A percentile compares a stretch with the other conserved stretches of the same genome.
These are phyloP conservation scores for Pyrrhoderma noxium DNA, from an alignment of 1,284 basidiomycete genomes.

Conservation along the genomic window DNA sequence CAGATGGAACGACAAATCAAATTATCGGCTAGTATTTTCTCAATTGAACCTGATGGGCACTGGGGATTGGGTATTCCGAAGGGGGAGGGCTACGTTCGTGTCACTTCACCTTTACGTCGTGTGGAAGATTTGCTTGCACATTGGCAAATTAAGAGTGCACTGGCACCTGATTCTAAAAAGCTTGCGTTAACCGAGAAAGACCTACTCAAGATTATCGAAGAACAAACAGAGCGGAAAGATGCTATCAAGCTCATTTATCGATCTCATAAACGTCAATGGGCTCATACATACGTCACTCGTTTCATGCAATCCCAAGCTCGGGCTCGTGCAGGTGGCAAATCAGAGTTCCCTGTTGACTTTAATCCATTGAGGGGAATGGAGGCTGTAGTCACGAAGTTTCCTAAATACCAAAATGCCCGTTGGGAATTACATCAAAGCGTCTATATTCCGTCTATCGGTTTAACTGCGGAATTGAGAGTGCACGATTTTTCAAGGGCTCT, in stretches of 20 bases:
- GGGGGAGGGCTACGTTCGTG: constrained; percentile 74
- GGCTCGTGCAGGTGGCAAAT: not conserved
- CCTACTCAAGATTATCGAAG: constrained; percentile 27
- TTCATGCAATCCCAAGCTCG: constrained; percentile 20
- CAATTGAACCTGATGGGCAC: constrained; percentile 54
- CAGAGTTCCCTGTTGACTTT: not conserved
- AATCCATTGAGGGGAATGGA: constrained; percentile 1
- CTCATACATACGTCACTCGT: constrained; percentile 27
- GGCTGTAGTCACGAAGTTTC: not conserved
- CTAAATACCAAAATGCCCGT: constrained; percentile 2
- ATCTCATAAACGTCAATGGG: constrained; percentile 29
- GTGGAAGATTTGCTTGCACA: constrained; percentile 82
- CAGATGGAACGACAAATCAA: constrained; percentile 29
- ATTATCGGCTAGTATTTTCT: constrained; percentile 37
- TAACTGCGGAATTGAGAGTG: not conserved
- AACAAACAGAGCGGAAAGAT: constrained; percentile 24
- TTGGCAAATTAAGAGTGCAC: constrained; percentile 88
- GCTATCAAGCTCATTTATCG: constrained; percentile 28
- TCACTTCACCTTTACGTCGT: constrained; percentile 84
- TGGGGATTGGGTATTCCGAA: constrained; percentile 63
- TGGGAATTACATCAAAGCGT: constrained; percentile 5
- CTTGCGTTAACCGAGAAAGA: constrained; percentile 37
- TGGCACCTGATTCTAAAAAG: constrained; percentile 35
- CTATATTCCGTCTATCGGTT: constrained; percentile 10
- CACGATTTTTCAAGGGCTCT: not conserved